Evolutionary conservation across 1,139 yeast genomes (phyloP).

Genomic region (Pichia sp.): DNA sequence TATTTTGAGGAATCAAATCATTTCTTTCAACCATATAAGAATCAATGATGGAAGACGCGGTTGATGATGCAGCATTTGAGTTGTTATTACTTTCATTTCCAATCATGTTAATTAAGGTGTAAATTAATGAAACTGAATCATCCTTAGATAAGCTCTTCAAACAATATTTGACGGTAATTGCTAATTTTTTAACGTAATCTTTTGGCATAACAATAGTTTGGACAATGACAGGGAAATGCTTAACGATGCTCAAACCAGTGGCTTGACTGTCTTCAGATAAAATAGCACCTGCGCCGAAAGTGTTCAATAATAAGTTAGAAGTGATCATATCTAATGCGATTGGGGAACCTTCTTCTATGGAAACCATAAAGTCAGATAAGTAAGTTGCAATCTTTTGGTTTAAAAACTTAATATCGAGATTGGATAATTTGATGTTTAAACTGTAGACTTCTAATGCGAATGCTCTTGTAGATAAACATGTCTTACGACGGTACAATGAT

Average conservation of each 20-base stretch:
- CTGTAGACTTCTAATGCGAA: conserved; percentile 43
- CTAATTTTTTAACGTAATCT: conserved; percentile 23
- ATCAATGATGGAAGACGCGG: conserved; percentile 21
- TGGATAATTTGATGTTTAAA: conserved; percentile 35
- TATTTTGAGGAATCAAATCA: conserved; percentile 49
- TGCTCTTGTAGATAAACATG: conserved; percentile 43
- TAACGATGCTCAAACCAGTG: conserved; percentile 47
- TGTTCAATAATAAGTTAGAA: conserved; percentile 43
- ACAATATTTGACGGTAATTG: conserved; percentile 33
- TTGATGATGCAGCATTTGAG: conserved; percentile 7
- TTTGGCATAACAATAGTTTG: conserved; percentile 27
- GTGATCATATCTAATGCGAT: conserved; percentile 27
- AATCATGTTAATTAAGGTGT: conserved; percentile 75
- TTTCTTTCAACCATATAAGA: conserved; percentile 17
- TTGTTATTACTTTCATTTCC: conserved; percentile 39
- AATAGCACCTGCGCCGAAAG: conserved; percentile 48
- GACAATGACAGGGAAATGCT: conserved; percentile 44
- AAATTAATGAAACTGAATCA: conserved; percentile 81
- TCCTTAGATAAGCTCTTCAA: conserved; percentile 63
- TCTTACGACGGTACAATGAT: conserved; percentile 29
- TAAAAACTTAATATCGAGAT: conserved; percentile 35
- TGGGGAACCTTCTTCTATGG: conserved; percentile 23
- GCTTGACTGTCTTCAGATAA: conserved; percentile 47
- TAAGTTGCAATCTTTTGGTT: conserved; percentile 35
- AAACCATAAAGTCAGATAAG: conserved; percentile 24